Base-by-base conservation (phyloP, 495 filamentous ascomycete species). In the Daldinia concentrica region DNA sequence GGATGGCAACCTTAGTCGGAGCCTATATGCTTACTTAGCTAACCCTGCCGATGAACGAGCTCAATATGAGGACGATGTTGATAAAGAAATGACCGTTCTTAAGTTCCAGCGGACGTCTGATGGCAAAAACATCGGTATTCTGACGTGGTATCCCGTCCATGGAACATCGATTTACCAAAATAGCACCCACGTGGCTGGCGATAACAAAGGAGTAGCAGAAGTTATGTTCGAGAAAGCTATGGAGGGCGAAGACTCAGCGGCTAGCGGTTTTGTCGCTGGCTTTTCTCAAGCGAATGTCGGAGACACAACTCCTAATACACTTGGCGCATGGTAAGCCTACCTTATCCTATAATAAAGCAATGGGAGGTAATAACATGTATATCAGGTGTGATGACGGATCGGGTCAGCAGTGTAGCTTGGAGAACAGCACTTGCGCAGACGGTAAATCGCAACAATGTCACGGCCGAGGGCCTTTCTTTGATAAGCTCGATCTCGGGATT, bases 231-330 rank as follows among this genome's bases (percentile, higher is more conserved):
- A 99, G 78, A 83, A 92, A 71, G 89, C 87, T 34, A 86, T 92
- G 54, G 75, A 80, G 32, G 82, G 66, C 14, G 78, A 83, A 50
- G 58, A 68, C 19, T 79, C 72, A 7, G 85, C 83, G 2, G 84
- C 85, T 0, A 76, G 83, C 2, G 85, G 86, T 24, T 97, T 94
- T 69, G 91, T 99, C 15, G 93, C 95, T 7, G 95, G 92, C 0
- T 99, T 99, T 77, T 94, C 93, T 2, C 94, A 98, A 79, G 89
- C 93, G 4, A 99, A 93, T 74, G 94, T 97, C 52, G 95, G 95
- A 19, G 95, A 99, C 72, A 97, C 93, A 1, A 90, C 89, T 9
- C 95, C 95, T 17, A 99, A 99, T 74, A 86, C 93, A 7, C 81
- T 92, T 0, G 95, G 95, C 6, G 90, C 91, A n/a, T 93, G 85